Base-by-base conservation (phyloP, 345 rosid species). In the Tarenaya hassleriana region DNA sequence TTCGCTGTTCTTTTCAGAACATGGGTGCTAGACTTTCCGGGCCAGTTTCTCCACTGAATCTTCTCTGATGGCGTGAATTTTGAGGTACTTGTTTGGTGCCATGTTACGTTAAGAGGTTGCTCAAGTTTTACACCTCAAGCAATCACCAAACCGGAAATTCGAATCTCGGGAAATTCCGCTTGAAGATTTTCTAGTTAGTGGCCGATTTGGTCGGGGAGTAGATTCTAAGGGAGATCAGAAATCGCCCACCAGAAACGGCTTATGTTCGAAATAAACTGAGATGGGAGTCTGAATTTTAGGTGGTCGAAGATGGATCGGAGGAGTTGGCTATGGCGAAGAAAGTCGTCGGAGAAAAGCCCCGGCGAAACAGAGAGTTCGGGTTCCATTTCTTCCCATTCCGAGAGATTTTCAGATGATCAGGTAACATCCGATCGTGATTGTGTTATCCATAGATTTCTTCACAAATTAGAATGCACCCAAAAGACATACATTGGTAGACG, bases 281-380 rank as follows among this genome's bases (percentile, higher is more conserved):
- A 44, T 50, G 51, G 33, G 43, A 20, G 56, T 67, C 19, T 66
- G 62, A 53, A 49, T 62, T 61, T 41, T 47, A 34, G 56, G 56
- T 61, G 73, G 43, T 11, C 41, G 66, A 29, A 44, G 52, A 64
- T 64, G 61, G 95, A 86, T 69, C 69, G 90, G 52, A 70, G 88
- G 47, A 80, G 85, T 50, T 86, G 95, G 91, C 47, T 86, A 32
- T 82, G 95, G 95, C 73, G 82, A 41, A 69, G 80, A 52, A 80
- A 78, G 61, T 82, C 95, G 2, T 74, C 83, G 1, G 87, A 80
- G 69, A 69, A 73, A 64, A 79, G 86, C 50, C 82, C 84, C 0
- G 86, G 76, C 3, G 82, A 82, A 65, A 77, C 89, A 1, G 89
- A 82, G 68, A 75, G 86, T 41, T 73, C 70, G 1, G 83, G 84